These are phyloP conservation scores for Clonostachys byssicola DNA, from an alignment of 2,329 filamentous ascomycete genomes.

Conservation along the genomic window DNA sequence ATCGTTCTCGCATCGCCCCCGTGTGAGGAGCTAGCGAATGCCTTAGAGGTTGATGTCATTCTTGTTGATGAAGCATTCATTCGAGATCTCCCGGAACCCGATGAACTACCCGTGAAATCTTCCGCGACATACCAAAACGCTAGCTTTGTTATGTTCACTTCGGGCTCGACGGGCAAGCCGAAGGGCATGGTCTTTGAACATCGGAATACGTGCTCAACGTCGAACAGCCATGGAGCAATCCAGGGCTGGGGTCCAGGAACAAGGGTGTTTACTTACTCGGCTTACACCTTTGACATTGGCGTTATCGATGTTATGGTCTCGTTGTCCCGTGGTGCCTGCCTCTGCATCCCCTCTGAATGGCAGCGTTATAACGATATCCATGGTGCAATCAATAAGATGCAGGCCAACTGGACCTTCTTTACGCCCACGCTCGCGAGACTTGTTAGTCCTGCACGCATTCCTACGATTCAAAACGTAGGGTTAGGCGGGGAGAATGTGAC, in stretches of 20 bases:
- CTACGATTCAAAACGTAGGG: slow-evolving; percentile 1
- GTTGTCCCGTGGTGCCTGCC: slow-evolving; percentile 30
- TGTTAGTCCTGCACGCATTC: neutral
- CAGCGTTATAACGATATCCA: slow-evolving; percentile 15
- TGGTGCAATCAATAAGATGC: slow-evolving; percentile 3
- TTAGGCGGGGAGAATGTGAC: slow-evolving; percentile 4
- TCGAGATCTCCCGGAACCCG: neutral
- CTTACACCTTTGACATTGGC: slow-evolving; percentile 41
- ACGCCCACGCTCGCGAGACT: neutral
- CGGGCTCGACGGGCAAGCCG: slow-evolving; percentile 11
- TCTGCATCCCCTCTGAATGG: slow-evolving; percentile 31
- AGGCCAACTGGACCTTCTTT: slow-evolving; percentile 3
- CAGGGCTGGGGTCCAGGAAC: neutral
- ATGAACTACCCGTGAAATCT: neutral
- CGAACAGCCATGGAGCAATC: slow-evolving; percentile 26
- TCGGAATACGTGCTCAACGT: slow-evolving; percentile 5
- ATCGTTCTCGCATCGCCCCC: neutral
- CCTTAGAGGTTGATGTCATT: neutral
- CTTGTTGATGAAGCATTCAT: neutral
- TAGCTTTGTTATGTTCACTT: slow-evolving; percentile 12
- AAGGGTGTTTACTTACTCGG: slow-evolving; percentile 39
- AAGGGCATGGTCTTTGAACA: slow-evolving; percentile 14
- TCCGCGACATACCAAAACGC: neutral
- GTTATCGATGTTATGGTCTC: slow-evolving; percentile 40
- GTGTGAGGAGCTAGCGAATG: neutral